Conservation (phyloP, 2,329 filamentous ascomycete genomes). For the Leptographium lundbergii region DNA sequence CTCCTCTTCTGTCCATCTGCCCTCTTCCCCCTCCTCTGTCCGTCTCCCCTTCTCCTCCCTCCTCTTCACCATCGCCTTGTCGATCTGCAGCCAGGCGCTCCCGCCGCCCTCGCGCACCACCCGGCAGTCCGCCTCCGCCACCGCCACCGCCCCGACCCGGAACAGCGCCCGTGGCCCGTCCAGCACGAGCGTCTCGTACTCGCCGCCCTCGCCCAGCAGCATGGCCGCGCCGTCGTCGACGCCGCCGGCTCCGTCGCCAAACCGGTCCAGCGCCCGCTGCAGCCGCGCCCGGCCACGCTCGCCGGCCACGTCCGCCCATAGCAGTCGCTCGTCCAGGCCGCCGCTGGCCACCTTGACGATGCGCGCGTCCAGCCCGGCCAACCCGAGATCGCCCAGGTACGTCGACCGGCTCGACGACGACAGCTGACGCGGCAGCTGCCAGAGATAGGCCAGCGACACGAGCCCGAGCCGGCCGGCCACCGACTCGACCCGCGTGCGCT, state of each 20-base stretch:
- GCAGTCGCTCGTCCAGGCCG: slow-evolving; percentile 64
- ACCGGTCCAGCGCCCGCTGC: slow-evolving; percentile 46
- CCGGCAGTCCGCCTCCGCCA: slow-evolving; percentile 40
- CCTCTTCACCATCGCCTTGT: slow-evolving; percentile 36
- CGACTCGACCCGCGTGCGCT: slow-evolving; percentile 89
- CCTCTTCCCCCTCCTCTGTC: slow-evolving; percentile 21
- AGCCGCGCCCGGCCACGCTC: slow-evolving; percentile 32
- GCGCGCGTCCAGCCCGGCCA: slow-evolving; percentile 66
- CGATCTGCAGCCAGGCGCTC: slow-evolving; percentile 57
- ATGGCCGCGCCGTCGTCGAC: slow-evolving; percentile 36
- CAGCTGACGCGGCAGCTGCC: slow-evolving; percentile 75
- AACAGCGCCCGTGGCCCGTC: slow-evolving; percentile 66
- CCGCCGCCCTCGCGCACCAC: slow-evolving; percentile 61
- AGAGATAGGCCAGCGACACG: slow-evolving; percentile 72
- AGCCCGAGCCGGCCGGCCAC: slow-evolving; percentile 77
- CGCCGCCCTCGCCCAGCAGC: slow-evolving; percentile 81
- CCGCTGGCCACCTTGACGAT: slow-evolving; percentile 93
- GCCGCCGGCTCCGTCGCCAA: slow-evolving; percentile 55
- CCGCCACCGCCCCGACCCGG: slow-evolving; percentile 42
- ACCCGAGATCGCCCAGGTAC: slow-evolving; percentile 64
- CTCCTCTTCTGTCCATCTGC: slow-evolving; percentile 5
- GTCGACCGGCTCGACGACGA: slow-evolving; percentile 11
- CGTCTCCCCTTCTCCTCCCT: slow-evolving; percentile 5
- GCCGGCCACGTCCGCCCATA: slow-evolving; percentile 71
- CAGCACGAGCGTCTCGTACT: slow-evolving; percentile 87